Base-by-base conservation (phyloP, 2,329 filamentous ascomycete genomes). In the Cladosporium cucumerinum region DNA sequence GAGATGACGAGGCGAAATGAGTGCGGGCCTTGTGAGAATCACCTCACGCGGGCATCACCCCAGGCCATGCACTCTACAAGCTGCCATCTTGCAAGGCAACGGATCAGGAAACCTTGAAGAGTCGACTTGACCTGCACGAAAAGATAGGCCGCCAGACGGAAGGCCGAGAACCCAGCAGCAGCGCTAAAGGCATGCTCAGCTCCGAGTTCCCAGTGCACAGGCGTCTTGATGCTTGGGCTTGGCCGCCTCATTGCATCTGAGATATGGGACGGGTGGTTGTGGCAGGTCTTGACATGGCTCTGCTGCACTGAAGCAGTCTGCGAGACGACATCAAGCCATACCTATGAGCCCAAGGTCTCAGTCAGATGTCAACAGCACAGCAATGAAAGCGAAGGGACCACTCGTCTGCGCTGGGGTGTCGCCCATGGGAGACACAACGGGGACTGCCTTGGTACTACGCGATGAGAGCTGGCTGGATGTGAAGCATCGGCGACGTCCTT, bases 391-490 rank as follows among this genome's bases (percentile, higher is more conserved):
- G n/a, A 28, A 57, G 32, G 32, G 28, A 57, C 52, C 21, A n/a
- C 36, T 8, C 16, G 16, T 43, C 36, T 39, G 36, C 36, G 7
- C 30, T 10, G 30, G 10, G 10, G 30, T 11, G 7, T 32, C 30
- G 10, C 7, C 30, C 30, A 32, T 28, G 7, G 30, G 30, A 32
- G 30, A 12, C 30, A 32, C 11, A 36, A 16, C 34, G 3, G 16
- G 5, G 34, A n/a, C 36, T 8, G 36, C 39, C 7, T 46, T 7
- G 18, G 39, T 21, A 12, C 39, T 26, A n/a, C 12, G 32, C n/a
- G 26, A 26, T 57, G 54, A 57, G 54, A 57, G 54, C 54, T 57
- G 54, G 52, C 28, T 32, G n/a, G n/a, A 11, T 34, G n/a, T 32
- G 23, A 21, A 36, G 32, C 32, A 32, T 39, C 32, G 32, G 18